Evolutionary conservation across 495 filamentous ascomycete species (phyloP).

Genomic region (Penicillium ochrochloron): DNA sequence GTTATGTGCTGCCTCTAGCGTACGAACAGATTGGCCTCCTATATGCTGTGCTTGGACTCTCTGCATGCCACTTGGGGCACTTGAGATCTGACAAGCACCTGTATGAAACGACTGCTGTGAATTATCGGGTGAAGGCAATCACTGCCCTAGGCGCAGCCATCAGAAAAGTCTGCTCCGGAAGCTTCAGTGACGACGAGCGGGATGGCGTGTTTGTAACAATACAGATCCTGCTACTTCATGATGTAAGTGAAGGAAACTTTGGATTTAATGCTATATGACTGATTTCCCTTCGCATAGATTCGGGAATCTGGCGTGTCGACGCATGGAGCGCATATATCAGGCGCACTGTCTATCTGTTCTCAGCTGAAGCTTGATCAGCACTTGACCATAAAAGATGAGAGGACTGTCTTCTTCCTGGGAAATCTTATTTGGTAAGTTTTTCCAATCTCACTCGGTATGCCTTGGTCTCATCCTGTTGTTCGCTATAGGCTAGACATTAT

Average conservation of each 20-base stretch:
- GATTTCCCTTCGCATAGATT: slow-evolving; percentile 28
- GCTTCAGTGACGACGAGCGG: slow-evolving; percentile 35
- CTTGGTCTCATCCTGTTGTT: background rate
- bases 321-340: slow-evolving; percentile 46
- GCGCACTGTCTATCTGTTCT: slow-evolving; percentile 45
- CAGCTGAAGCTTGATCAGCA: slow-evolving; percentile 34
- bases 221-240: slow-evolving; percentile 45
- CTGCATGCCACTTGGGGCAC: slow-evolving; percentile 42
- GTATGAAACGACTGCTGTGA: slow-evolving; percentile 36
- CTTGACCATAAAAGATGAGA: slow-evolving; percentile 31
- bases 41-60: slow-evolving; percentile 41
- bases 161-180: slow-evolving; percentile 32
- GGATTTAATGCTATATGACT: background rate
- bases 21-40: slow-evolving; percentile 41
- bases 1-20: slow-evolving; percentile 43
- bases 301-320: slow-evolving; percentile 42
- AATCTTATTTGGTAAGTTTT: slow-evolving; percentile 41
- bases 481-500: slow-evolving; percentile 43
- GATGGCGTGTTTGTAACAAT: slow-evolving; percentile 45
- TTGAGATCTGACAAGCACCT: slow-evolving; percentile 31
- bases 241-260: slow-evolving; percentile 32
- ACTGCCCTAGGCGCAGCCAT: slow-evolving; percentile 37
- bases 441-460: background rate
- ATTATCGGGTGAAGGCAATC: slow-evolving; percentile 45
- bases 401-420: slow-evolving; percentile 44